phyloP scores from a whole-genome alignment of 495 filamentous ascomycete genomes.

The Aspergillus homomorphus region DNA sequence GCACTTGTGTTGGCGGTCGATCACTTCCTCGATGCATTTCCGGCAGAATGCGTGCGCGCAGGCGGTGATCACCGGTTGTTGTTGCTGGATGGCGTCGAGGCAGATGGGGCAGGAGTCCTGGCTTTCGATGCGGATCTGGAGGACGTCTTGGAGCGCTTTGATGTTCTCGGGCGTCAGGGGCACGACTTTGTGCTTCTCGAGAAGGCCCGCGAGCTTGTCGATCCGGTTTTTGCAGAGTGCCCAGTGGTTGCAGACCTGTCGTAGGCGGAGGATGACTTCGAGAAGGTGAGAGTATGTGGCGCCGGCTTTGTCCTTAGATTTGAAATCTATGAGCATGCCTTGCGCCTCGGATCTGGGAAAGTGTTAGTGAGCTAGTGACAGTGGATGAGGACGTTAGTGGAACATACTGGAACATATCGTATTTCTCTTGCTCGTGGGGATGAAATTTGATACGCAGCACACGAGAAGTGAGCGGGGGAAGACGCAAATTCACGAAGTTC shows the following conservation, averaged over 20 bases:
- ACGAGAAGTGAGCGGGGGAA: conserved; percentile 76
- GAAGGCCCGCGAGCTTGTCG: conserved; percentile 61
- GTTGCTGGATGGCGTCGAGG: conserved; percentile 65
- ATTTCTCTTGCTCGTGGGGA: conserved; percentile 73
- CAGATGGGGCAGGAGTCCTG: conserved; percentile 86
- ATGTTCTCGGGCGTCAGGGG: conserved; percentile 71
- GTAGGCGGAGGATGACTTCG: conserved; percentile 78
- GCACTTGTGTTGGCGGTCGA: conserved; percentile 77
- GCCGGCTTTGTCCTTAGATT: conserved; percentile 40
- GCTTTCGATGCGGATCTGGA: conserved; percentile 75
- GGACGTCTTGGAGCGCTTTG: conserved; percentile 68
- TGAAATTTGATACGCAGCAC: conserved; percentile 76
- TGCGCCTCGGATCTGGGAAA: conserved; percentile 63
- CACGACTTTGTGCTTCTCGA: conserved; percentile 65
- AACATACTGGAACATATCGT: conserved; percentile 66
- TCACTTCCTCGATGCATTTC: conserved; percentile 72
- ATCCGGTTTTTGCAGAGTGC: conserved; percentile 71
- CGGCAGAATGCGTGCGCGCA: conserved; percentile 83
- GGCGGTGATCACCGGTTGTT: conserved; percentile 77
- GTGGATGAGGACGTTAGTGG: neutral
- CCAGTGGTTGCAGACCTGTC: conserved; percentile 90
- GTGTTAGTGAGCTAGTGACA: conserved; percentile 16
- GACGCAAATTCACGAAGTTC: conserved; percentile 78
- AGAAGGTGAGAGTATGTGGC: conserved; percentile 65
- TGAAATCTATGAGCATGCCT: conserved; percentile 63